Evolutionary conservation across 306 rosid species (phyloP).

Genomic region (Dryas drummondii): DNA sequence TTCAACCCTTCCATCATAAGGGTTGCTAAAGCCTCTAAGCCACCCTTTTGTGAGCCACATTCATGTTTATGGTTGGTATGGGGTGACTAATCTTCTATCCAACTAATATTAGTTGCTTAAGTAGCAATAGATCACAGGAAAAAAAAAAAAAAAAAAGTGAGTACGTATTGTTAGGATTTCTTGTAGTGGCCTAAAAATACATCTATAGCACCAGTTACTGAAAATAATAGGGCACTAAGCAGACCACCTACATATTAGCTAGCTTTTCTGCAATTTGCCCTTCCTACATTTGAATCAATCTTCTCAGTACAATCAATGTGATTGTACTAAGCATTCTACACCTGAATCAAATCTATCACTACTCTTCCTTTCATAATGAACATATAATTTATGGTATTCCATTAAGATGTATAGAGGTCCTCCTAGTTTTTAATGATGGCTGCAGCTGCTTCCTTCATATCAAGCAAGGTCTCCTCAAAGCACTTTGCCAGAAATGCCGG

Average conservation of each 20-base stretch:
- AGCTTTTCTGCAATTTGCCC: neutral
- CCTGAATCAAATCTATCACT: neutral
- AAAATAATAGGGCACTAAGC: neutral
- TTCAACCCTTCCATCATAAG: too few relatives aligned
- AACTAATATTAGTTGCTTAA: too few relatives aligned
- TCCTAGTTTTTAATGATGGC: conserved; percentile 7
- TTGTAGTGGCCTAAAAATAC: neutral
- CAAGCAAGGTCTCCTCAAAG: conserved; percentile 76
- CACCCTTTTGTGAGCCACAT: too few relatives aligned
- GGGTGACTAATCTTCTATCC: too few relatives aligned
- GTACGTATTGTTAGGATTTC: too few relatives aligned
- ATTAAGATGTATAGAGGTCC: neutral
- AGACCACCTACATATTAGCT: neutral
- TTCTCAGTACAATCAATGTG: neutral
- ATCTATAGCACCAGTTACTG: neutral
- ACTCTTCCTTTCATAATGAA: neutral
- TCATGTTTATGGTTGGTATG: too few relatives aligned
- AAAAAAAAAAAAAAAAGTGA: too few relatives aligned
- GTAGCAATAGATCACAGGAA: too few relatives aligned
- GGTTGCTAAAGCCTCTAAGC: too few relatives aligned
- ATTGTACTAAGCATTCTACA: neutral
- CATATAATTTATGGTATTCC: neutral
- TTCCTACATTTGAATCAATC: neutral
- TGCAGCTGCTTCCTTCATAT: conserved; percentile 58
- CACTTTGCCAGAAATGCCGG: conserved; percentile 76